Base-by-base conservation (phyloP, 345 rosid genomes). In the Lepidium sativum region DNA sequence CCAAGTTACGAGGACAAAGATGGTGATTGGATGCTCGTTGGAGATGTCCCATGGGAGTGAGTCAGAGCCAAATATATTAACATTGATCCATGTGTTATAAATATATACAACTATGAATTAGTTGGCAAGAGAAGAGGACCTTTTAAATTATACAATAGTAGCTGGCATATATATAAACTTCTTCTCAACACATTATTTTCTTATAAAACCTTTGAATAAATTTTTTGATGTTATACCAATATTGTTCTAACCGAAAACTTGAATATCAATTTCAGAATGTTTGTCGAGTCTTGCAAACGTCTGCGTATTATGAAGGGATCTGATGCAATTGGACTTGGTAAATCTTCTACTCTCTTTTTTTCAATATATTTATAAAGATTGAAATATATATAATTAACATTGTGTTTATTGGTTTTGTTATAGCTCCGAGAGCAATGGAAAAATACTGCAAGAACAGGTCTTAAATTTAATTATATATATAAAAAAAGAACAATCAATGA, bases 1-100 rank as follows among this genome's bases (percentile, higher is more conserved):
- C 98, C 98, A 43, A 78, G 87, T 75, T 92, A 92, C 65, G 97
- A 89, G 72, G 98, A 92, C 72, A 92, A 87, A 81, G 98, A 89
- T 54, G 97, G 97, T 1, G 98, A 92, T 72, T 92, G 97, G 98
- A 92, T 92, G 98, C 92, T 92, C 57, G 98, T 92, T 39, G 98
- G 97, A 4, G 98, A 92, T 81, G 98, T 89, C 69, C 98, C 98
- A 52, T 92, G 98, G 98, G 84, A 80, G 98, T 92, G 75, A 68
- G 98, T 81, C 59, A 54, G 2, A 40, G 69, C 64, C 77, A 60
- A 60, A 60, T 17, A 35, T 64, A 56, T 34, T 41, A 56, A 44
- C 10, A 40, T 52, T 42, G 44, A 73, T 52, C 55, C 51, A 73
- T 66, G 72, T 66, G 57, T 52, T 43, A 60, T 53, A 52, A 52